These are phyloP conservation scores for Pleurotus citrinopileatus DNA, from an alignment of 768 basidiomycete species.

Conservation along the genomic window DNA sequence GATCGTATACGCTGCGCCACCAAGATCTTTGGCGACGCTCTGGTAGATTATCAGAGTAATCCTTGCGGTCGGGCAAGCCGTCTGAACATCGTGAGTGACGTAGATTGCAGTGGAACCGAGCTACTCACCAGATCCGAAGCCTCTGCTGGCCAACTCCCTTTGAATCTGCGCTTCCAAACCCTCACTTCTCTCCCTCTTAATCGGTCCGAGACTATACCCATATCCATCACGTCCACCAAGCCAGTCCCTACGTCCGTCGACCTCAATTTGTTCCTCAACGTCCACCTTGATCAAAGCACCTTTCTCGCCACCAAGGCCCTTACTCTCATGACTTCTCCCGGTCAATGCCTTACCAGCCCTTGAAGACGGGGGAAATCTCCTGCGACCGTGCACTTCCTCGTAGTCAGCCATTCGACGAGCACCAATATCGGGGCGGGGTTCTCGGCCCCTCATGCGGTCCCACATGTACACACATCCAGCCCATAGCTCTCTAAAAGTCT, in stretches of 20 bases:
- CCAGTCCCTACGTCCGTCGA: constrained; percentile 50
- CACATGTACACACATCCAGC: constrained; percentile 55
- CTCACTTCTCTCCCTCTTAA: constrained; percentile 46
- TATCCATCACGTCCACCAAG: constrained; percentile 45
- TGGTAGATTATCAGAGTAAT: neutral
- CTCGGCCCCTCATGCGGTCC: constrained; percentile 49
- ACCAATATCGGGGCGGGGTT: constrained; percentile 45
- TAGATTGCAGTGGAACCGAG: neutral
- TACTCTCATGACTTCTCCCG: constrained; percentile 8
- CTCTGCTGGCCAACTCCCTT: constrained; percentile 47
- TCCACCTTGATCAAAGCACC: constrained; percentile 33
- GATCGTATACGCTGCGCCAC: constrained; percentile 56
- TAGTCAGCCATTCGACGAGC: constrained; percentile 42
- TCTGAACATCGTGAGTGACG: neutral
- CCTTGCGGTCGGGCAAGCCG: neutral
- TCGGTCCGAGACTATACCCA: constrained; percentile 38
- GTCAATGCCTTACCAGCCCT: constrained; percentile 23
- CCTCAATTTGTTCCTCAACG: constrained; percentile 37
- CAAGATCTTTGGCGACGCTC: constrained; percentile 41
- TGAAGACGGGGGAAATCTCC: neutral
- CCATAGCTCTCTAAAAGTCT: constrained; percentile 64
- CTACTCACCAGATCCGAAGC: constrained; percentile 37
- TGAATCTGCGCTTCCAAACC: constrained; percentile 51
- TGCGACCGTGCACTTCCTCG: constrained; percentile 38
- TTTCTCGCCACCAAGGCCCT: constrained; percentile 12